A percentile compares a stretch with the other conserved stretches of the same genome.
Conservation (phyloP, 768 basidiomycete species). For the Tulasnella sp. region DNA sequence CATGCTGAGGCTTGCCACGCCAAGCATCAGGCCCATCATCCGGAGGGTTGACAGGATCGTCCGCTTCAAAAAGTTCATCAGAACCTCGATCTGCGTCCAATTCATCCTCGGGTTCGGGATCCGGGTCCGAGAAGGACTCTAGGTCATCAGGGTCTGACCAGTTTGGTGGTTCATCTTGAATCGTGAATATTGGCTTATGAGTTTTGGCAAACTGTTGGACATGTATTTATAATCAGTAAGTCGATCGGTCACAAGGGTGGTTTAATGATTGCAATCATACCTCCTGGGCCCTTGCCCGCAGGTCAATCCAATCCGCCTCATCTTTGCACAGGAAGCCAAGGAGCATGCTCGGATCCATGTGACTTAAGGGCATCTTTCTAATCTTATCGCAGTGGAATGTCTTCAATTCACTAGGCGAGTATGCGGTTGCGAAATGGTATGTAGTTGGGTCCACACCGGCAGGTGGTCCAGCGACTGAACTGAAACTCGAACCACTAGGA, state of each 20-base stretch:
- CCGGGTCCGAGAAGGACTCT: slow-evolving; percentile 76
- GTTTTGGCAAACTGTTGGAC: slow-evolving; percentile 43
- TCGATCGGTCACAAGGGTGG: not conserved
- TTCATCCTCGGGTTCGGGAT: slow-evolving; percentile 34
- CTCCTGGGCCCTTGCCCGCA: slow-evolving; percentile 64
- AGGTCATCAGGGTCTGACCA: slow-evolving; percentile 68
- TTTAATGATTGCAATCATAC: slow-evolving; percentile 44
- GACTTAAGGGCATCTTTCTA: slow-evolving; percentile 86
- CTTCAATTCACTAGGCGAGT: slow-evolving; percentile 63
- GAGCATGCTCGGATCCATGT: slow-evolving; percentile 95
- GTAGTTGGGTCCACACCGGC: slow-evolving; percentile 46
- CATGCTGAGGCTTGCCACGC: slow-evolving; percentile 28
- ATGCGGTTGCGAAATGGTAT: slow-evolving; percentile 67
- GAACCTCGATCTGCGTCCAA: slow-evolving; percentile 44
- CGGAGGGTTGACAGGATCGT: slow-evolving; percentile 35
- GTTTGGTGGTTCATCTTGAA: slow-evolving; percentile 81
- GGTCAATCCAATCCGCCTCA: slow-evolving; percentile 81
- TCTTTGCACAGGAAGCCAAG: slow-evolving; percentile 85
- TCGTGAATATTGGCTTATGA: slow-evolving; percentile 69
- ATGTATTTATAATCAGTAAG: not conserved
- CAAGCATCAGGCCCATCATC: slow-evolving; percentile 19
- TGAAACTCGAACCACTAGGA: slow-evolving; percentile 42
- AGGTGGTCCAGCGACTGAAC: slow-evolving; percentile 34
- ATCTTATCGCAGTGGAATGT: slow-evolving; percentile 98
- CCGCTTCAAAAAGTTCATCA: slow-evolving; percentile 41